Conservation (phyloP, 495 filamentous ascomycete species). For the Diplogelasinospora grovesii region DNA sequence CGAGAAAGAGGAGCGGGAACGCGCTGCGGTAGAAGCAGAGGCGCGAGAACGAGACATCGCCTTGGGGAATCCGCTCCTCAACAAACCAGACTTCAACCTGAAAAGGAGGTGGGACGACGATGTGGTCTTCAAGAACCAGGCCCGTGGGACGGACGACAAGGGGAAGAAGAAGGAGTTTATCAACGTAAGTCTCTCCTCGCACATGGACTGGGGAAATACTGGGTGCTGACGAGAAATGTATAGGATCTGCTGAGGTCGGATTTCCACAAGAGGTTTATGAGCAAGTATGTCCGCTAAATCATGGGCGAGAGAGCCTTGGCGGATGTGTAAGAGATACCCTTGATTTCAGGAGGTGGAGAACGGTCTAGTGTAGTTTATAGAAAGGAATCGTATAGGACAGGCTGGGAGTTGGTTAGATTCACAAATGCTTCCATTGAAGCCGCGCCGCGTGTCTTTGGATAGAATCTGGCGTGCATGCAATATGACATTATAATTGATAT, state of each 20-base stretch:
- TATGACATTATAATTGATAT: no score
- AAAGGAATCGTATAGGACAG: no score
- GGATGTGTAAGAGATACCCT: no score
- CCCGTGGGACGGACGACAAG: conserved; percentile 87
- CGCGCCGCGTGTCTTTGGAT: no score
- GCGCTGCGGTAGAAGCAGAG: conserved; percentile 69
- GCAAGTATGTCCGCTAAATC: conserved; percentile 55
- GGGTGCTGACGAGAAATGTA: no score
- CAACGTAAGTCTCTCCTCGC: conserved; percentile 53
- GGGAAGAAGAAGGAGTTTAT: conserved; percentile 91
- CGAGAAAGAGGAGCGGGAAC: conserved; percentile 78
- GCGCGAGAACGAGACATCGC: conserved; percentile 83
- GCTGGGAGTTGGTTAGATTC: no score
- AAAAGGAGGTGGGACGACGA: conserved; percentile 95
- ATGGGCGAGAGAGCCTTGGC: conserved; percentile 76
- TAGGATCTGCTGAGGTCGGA: conserved; percentile 89
- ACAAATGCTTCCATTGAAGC: no score
- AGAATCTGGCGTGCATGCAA: no score
- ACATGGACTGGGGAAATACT: no score
- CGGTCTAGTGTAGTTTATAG: no score
- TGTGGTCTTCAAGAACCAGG: conserved; percentile 99
- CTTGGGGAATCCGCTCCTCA: conserved; percentile 84
- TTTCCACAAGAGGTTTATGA: conserved; percentile 98
- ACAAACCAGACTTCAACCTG: conserved; percentile 63
- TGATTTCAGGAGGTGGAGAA: no score